A percentile compares a stretch with the other conserved stretches of the same genome.
phyloP scores from a whole-genome alignment of 352 stramenopile genomes.

The Phytophthora cryptogea region DNA sequence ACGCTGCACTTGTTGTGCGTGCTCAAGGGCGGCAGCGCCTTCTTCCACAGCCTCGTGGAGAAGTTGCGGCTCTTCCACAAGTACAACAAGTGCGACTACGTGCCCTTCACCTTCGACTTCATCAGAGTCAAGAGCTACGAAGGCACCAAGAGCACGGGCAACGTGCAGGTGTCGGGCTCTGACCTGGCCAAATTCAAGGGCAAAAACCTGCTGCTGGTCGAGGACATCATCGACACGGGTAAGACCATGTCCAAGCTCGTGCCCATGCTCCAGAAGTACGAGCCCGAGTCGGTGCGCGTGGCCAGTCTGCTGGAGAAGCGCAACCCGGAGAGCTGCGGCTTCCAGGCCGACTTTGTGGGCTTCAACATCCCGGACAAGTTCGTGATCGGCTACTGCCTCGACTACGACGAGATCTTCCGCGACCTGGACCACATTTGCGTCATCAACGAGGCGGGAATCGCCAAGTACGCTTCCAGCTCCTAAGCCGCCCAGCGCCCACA shows the following conservation, averaged over 20 bases:
- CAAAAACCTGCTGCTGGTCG: conserved; percentile 94
- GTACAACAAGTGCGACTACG: conserved; percentile 88
- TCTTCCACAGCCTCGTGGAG: conserved; percentile 90
- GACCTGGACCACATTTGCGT: conserved; percentile 96
- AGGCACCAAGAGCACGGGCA: conserved; percentile 89
- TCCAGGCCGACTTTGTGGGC: conserved; percentile 94
- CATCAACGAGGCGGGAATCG: conserved; percentile 93
- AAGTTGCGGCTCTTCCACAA: conserved; percentile 86
- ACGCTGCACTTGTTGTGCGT: conserved; percentile 93
- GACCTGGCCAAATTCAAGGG: conserved; percentile 87
- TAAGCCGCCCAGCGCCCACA: conserved; percentile 24
- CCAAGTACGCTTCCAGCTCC: conserved; percentile 68
- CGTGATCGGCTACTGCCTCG: conserved; percentile 95
- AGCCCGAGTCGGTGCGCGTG: conserved; percentile 87
- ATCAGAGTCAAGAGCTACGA: conserved; percentile 96
- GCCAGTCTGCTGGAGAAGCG: conserved; percentile 95
- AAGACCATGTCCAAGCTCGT: conserved; percentile 93
- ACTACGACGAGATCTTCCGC: conserved; percentile 98
- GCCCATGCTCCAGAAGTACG: conserved; percentile 81
- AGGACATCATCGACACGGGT: conserved; percentile 98
- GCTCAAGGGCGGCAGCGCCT: conserved; percentile 90
- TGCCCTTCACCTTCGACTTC: conserved; percentile 95
- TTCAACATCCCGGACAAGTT: conserved; percentile 98
- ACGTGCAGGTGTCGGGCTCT: conserved; percentile 90
- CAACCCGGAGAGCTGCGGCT: conserved; percentile 87